Evolutionary conservation across 805 yeast species (phyloP).

Genomic region (Saccharomyces eubayanus): DNA sequence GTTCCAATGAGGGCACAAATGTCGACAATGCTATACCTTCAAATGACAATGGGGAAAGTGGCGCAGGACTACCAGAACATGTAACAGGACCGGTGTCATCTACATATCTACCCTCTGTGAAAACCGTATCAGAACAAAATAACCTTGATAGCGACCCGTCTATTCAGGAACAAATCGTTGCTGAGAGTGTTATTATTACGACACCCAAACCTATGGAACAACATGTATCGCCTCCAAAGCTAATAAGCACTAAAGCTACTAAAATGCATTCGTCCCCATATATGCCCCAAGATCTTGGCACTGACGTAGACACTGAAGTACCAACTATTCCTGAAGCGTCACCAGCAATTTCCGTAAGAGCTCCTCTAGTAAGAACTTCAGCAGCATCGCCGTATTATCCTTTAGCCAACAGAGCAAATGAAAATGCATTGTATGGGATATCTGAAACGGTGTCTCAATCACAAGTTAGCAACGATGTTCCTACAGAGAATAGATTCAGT

Average conservation of each 20-base stretch:
- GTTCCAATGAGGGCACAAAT: neutral
- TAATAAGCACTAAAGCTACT: neutral
- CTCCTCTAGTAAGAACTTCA: neutral
- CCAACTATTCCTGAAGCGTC: neutral
- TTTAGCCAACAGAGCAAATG: neutral
- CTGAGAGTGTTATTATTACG: neutral
- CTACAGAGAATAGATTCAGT: slow-evolving; percentile 9
- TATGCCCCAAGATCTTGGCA: neutral
- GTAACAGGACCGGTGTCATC: neutral
- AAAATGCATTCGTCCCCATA: neutral
- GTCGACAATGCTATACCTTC: neutral
- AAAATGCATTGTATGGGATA: neutral
- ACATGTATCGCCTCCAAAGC: neutral
- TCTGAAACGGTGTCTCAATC: neutral
- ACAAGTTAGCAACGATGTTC: neutral
- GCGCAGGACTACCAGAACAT: neutral
- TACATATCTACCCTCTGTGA: neutral
- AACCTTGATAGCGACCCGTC: neutral
- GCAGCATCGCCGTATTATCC: neutral
- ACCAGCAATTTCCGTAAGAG: neutral
- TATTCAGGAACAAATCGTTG: neutral
- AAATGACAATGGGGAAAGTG: neutral
- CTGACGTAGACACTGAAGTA: neutral
- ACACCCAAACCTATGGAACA: neutral
- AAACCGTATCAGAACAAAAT: neutral